Conservation (phyloP, 1,284 basidiomycete genomes). For the Microbotryum scabiosae region DNA sequence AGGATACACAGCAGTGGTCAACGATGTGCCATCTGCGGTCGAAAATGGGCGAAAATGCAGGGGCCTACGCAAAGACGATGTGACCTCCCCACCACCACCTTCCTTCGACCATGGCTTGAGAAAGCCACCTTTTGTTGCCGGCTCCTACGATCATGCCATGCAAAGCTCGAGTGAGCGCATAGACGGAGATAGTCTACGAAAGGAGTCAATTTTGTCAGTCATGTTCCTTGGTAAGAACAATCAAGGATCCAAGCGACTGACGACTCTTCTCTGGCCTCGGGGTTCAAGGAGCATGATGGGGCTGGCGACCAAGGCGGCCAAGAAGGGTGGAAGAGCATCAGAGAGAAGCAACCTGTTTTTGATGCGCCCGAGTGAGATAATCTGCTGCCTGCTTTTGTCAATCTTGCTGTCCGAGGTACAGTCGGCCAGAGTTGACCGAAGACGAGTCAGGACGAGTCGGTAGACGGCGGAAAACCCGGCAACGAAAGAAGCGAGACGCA, state of each 20-base stretch:
- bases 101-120: neutral
- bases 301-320: neutral
- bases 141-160: neutral
- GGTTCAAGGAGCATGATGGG: constrained; percentile 4
- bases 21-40: no score
- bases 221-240: no score
- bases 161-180: neutral
- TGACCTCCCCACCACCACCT: constrained; percentile 12
- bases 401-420: neutral
- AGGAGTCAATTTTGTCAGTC: no score
- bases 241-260: no score
- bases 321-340: neutral
- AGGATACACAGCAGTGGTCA: neutral
- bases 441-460: neutral
- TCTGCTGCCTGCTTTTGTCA: no score
- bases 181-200: neutral
- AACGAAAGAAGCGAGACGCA: constrained; percentile 4
- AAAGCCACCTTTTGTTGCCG: neutral
- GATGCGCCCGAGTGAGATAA: neutral
- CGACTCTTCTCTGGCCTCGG: neutral
- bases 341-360: neutral
- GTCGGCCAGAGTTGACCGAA: neutral
- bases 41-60: neutral
- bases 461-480: constrained; percentile 2
- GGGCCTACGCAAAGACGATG: constrained; percentile 3